These are phyloP conservation scores for Aspergillus ochraceoroseus DNA, from an alignment of 2,329 filamentous ascomycete species.

Conservation along the genomic window DNA sequence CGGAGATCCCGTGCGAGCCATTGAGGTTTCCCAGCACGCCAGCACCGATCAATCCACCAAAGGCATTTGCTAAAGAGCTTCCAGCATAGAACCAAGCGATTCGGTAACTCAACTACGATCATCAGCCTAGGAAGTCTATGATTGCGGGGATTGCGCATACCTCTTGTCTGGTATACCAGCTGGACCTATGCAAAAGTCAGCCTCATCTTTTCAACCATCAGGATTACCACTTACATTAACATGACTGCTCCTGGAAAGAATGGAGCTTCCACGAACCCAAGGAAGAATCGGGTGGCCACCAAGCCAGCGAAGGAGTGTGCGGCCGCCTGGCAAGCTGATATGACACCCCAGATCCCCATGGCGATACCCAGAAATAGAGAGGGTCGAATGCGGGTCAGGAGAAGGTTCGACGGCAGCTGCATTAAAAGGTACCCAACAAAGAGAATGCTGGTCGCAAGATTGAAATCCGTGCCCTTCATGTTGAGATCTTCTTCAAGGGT, in stretches of 20 bases:
- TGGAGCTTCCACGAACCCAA: slow-evolving; percentile 38
- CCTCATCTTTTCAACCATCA: too few relatives aligned
- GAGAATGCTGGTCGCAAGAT: slow-evolving; percentile 52
- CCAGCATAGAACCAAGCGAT: slow-evolving; percentile 49
- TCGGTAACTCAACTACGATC: slow-evolving; percentile 43
- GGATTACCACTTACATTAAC: slow-evolving; percentile 50
- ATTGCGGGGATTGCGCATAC: too few relatives aligned
- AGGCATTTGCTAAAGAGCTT: slow-evolving; percentile 49
- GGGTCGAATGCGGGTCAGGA: slow-evolving; percentile 52
- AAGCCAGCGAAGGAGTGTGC: slow-evolving; percentile 42
- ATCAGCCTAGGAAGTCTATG: too few relatives aligned
- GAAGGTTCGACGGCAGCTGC: slow-evolving; percentile 58
- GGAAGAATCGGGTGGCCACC: slow-evolving; percentile 40
- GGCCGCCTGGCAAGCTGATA: slow-evolving; percentile 33
- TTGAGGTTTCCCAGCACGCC: slow-evolving; percentile 44
- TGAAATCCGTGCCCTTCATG: slow-evolving; percentile 56
- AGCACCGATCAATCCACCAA: slow-evolving; percentile 50
- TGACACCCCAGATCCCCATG: slow-evolving; percentile 36
- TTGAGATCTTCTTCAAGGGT: slow-evolving; percentile 51
- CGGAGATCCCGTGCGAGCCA: slow-evolving; percentile 25
- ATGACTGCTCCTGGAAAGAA: slow-evolving; percentile 62
- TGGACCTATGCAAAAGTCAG: slow-evolving; percentile 43
- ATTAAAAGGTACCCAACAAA: slow-evolving; percentile 59
- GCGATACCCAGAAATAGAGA: slow-evolving; percentile 50
- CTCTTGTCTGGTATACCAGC: slow-evolving; percentile 64